Evolutionary conservation across 139 green algal genomes (phyloP), one percentile per base, ranked within the genome.

Genomic region (Picocystis salinarum): DNA sequence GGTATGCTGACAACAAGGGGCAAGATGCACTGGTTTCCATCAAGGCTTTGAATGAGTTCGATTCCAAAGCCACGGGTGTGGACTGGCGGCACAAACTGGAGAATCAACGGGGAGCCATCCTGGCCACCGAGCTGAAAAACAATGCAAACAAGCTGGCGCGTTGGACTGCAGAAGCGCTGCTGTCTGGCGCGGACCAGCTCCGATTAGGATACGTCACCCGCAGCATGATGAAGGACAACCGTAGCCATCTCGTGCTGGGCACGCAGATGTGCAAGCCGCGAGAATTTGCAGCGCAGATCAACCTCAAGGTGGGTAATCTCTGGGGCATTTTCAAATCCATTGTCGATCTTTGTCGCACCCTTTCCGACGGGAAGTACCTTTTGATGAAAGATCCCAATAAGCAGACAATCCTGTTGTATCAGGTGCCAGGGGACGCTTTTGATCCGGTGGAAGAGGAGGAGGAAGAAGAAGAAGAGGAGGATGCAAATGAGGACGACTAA

Each of bases 21-120:
- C 40, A 74, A 40, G 52, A 74, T 26, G 66, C 85, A 59, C 54
- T 84, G 20, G 34, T 83, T 2, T 74, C 59, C n/a, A 66, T 94
- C 55, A 86, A 92, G 53, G 77, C 85, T 1, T 72, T 99, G 33
- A 95, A 92, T 55, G 89, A 99, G 71, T 93, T 81, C 48, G 85
- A 96, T 67, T 50, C 67, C 29, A 70, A 65, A 46, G 29, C 58
- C 29, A 62, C 64, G 11, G 63, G 69, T 22, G 70, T 93, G 23
- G 80, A 95, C 70, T 98, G 82, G 81, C 64, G 89, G 22, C 70
- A 82, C 61, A 91, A 90, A 61, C 56, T 99, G 24, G 88, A 97
- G 60, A 86, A 64, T 36, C 88, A 98, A 61, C 68, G 82, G 36
- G 88, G 88, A 39, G 88, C 88, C 2, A 79, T 94, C 47, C 70